Evolutionary conservation across 139 green algal genomes (phyloP).

Genomic region (Chlamydomonas sp.): DNA sequence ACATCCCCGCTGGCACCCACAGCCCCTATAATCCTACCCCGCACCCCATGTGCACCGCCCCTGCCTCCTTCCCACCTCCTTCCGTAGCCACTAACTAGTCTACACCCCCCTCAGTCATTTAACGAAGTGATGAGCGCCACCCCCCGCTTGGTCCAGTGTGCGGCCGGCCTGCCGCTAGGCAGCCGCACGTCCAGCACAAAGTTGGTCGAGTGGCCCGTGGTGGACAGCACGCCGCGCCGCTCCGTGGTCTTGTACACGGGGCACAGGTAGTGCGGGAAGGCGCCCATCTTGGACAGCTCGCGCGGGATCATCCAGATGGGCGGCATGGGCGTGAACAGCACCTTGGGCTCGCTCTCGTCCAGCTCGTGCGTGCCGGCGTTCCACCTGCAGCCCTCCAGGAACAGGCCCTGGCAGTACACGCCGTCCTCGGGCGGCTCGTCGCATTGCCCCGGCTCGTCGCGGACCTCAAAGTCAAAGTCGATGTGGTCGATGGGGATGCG

Average conservation of each 20-base stretch:
- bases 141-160: constrained; percentile 82
- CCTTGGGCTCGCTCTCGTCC: constrained; percentile 77
- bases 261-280: constrained; percentile 73
- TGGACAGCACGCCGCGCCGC: constrained; percentile 74
- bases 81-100: too few relatives aligned
- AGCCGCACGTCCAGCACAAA: constrained; percentile 84
- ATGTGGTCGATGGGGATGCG: constrained; percentile 82
- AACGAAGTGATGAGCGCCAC: constrained; percentile 73
- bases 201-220: constrained; percentile 90
- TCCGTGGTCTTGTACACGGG: constrained; percentile 87
- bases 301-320: constrained; percentile 77
- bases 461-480: constrained; percentile 87
- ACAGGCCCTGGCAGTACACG: constrained; percentile 79
- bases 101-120: constrained; percentile 9
- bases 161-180: constrained; percentile 51
- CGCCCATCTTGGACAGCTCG: constrained; percentile 54
- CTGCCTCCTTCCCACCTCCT: too few relatives aligned
- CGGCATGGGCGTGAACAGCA: constrained; percentile 76
- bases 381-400: constrained; percentile 82
- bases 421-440: constrained; percentile 71
- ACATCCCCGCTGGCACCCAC: too few relatives aligned
- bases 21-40: too few relatives aligned
- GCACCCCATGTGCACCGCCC: too few relatives aligned
- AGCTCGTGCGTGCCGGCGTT: constrained; percentile 63
- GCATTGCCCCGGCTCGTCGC: constrained; percentile 37